Evolutionary conservation across 2,329 filamentous ascomycete genomes (phyloP), one percentile per base, ranked within the genome.

Genomic region (Aciculosporium take): DNA sequence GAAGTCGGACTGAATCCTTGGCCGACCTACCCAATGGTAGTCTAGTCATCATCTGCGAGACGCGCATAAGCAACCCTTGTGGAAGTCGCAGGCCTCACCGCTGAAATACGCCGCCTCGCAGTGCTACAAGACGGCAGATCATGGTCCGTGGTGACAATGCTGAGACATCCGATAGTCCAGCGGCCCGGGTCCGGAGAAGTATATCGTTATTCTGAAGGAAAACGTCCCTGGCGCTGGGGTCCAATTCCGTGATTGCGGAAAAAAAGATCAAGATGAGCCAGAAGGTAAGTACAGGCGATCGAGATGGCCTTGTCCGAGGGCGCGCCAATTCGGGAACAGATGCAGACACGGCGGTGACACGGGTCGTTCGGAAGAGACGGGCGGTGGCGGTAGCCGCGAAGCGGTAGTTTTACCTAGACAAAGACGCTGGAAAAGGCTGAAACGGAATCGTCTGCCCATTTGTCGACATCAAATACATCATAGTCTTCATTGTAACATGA

Each of bases 191-290:
- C 74, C 73, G 0, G 62, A 64, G 9, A 53, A 51, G 0, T 83
- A 77, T 53, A 54, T 80, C 7, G 64, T 72, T 7, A 49, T 45
- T 9, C 47, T 78, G 51, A 70, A 69, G 55, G 78, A 72, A 59
- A 65, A 58, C 31, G 76, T 80, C 34, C 67, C 79, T 25, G 76
- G 76, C 0, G 65, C 81, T 12, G 72, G 80, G 52, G 72, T 81
- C 32, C 55, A 59, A n/a, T n/a, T n/a, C n/a, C n/a, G n/a, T n/a
- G 32, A 66, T 81, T 42, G 64, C 67, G 27, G 68, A 71, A 37
- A 76, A 76, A 10, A 79, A 78, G 59, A 77, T 72, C 48, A 81
- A 81, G 61, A 78, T 79, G 76, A 79, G 72, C 47, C 76, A 81
- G 57, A 76, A 80, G 51, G 63, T 68, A 63, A 43, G 53, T 0